Percentiles rank a stretch among this genome's conserved stretches.
Conservation (phyloP, 2,329 filamentous ascomycete genomes). For the Chaetomiaceae sp. region DNA sequence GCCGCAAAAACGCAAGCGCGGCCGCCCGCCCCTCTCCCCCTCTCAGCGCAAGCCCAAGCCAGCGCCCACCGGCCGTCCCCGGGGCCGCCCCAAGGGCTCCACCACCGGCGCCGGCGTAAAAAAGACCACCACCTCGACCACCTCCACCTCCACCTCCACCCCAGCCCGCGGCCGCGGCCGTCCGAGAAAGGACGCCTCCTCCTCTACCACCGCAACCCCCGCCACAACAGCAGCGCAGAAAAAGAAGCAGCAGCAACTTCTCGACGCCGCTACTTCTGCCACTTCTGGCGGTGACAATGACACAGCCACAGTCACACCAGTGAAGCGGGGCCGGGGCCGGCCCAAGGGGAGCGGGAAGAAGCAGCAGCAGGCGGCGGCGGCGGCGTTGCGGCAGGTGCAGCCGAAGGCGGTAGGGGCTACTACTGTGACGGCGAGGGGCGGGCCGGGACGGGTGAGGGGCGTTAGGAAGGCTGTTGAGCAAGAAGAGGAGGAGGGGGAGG, state of each 20-base stretch:
- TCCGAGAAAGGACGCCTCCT: too few species aligned
- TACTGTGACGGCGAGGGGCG: conserved; percentile 5
- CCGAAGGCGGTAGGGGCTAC: conserved; percentile 2
- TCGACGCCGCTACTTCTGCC: too few species aligned
- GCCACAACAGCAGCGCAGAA: too few species aligned
- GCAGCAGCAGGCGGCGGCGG: neutral
- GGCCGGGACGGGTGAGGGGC: neutral
- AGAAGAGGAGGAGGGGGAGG: conserved; percentile 10
- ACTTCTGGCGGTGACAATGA: too few species aligned
- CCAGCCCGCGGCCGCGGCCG: conserved; percentile 2
- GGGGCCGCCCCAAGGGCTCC: conserved; percentile 25
- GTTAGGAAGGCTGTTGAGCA: neutral
- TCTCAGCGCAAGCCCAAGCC: conserved; percentile 25
- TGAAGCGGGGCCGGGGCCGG: conserved; percentile 8
- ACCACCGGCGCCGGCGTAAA: conserved; percentile 15
- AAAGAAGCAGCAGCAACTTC: too few species aligned
- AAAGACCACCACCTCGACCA: too few species aligned
- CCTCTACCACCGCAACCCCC: too few species aligned
- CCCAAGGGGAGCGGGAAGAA: conserved; percentile 6
- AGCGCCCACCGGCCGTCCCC: conserved; percentile 22
- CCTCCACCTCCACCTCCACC: too few species aligned
- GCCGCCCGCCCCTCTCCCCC: conserved; percentile 25
- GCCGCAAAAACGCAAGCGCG: conserved; percentile 24
- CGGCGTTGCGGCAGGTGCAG: neutral
- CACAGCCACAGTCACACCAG: too few species aligned